A percentile compares a stretch with the other conserved stretches of the same genome.
Evolutionary conservation across 495 filamentous ascomycete species (phyloP).

Genomic region (Daldinia caldariorum): DNA sequence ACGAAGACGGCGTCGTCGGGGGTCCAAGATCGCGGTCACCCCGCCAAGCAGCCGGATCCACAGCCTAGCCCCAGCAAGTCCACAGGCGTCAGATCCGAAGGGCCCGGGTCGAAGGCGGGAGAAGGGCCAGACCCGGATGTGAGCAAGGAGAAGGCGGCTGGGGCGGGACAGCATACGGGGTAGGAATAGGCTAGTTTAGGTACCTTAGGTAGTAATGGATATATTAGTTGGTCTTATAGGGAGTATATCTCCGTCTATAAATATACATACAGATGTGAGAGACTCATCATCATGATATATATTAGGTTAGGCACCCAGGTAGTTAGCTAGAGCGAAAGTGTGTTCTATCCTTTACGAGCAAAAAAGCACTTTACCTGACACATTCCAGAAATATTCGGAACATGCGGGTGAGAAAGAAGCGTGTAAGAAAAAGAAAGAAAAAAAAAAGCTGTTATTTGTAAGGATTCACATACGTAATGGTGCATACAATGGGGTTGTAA

Average conservation of each 20-base stretch:
- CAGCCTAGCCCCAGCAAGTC: conserved; percentile 33
- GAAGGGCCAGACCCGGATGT: conserved; percentile 26
- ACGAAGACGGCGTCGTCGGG: conserved; percentile 6
- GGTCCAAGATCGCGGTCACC: conserved; percentile 7
- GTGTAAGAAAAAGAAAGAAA: no score
- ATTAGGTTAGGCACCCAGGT: no score
- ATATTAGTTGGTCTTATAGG: no score
- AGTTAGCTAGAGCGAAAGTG: no score
- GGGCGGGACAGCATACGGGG: conserved; percentile 12
- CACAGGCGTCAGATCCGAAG: conserved; percentile 32
- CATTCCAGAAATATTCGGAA: conserved; percentile 15
- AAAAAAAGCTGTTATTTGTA: conserved; percentile 1
- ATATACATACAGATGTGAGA: neutral
- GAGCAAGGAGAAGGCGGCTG: conserved; percentile 18
- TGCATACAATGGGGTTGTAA: conserved; percentile 3
- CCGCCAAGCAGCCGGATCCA: conserved; percentile 37
- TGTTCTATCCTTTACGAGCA: neutral
- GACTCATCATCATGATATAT: no score
- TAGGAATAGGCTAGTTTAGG: neutral
- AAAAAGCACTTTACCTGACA: conserved; percentile 1
- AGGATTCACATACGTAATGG: conserved; percentile 21
- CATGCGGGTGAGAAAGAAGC: neutral
- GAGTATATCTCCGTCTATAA: no score
- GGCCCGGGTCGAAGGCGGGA: conserved; percentile 32
- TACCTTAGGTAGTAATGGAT: no score